These are phyloP conservation scores for Sarocladium brachiariae DNA, from an alignment of 2,329 filamentous ascomycete species.

Conservation along the genomic window DNA sequence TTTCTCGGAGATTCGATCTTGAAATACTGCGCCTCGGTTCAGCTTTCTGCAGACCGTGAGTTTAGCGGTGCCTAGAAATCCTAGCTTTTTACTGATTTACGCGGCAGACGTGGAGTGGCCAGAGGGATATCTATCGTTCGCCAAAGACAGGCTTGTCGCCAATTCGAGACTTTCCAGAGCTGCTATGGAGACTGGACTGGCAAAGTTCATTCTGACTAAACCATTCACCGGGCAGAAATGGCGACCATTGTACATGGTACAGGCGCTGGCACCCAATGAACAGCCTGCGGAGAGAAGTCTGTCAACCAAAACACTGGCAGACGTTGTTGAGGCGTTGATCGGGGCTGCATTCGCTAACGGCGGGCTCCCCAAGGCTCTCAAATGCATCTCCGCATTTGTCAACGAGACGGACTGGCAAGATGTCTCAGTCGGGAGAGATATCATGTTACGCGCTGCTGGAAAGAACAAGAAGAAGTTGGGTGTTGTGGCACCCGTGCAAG, in stretches of 20 bases:
- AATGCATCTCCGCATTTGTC: constrained; percentile 61
- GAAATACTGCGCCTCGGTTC: constrained; percentile 64
- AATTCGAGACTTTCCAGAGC: constrained; percentile 67
- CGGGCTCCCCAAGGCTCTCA: constrained; percentile 54
- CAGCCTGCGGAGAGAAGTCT: constrained; percentile 30
- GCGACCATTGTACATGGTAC: constrained; percentile 53
- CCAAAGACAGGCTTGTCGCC: constrained; percentile 64
- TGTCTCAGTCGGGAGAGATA: constrained; percentile 31
- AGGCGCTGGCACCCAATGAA: constrained; percentile 17
- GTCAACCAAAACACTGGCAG: constrained; percentile 75
- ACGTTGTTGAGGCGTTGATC: constrained; percentile 80
- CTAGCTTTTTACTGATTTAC: too few species aligned
- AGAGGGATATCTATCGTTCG: constrained; percentile 65
- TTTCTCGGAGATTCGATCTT: constrained; percentile 81
- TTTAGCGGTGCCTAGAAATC: too few species aligned
- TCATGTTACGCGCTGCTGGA: constrained; percentile 33
- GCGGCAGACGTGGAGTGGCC: constrained; percentile 61
- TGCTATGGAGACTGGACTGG: constrained; percentile 56
- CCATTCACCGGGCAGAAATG: constrained; percentile 66
- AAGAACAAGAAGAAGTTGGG: constrained; percentile 27
- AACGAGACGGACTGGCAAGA: constrained; percentile 49
- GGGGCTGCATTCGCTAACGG: constrained; percentile 68
- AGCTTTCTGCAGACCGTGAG: constrained; percentile 51
- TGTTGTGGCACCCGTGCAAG: constrained; percentile 48
- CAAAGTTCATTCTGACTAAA: constrained; percentile 64